Conservation (phyloP, 306 rosid genomes). For the Sicyos edulis region DNA sequence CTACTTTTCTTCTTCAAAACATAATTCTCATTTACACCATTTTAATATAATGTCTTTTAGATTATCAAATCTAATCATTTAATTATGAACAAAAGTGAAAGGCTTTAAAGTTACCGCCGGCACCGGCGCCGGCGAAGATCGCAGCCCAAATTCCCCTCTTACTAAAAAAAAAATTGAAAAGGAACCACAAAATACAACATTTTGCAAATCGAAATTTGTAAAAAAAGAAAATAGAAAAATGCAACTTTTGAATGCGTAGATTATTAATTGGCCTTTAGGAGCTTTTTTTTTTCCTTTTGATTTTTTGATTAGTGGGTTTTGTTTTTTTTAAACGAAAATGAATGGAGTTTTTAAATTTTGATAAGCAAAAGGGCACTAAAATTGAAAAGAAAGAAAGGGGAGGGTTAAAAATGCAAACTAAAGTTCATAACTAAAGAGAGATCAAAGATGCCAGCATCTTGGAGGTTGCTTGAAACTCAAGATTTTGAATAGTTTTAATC, state of each 20-base stretch:
- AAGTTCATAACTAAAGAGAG: slow-evolving; percentile 31
- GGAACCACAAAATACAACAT: slow-evolving; percentile 4
- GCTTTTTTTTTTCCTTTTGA: slow-evolving; percentile 24
- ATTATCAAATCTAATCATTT: slow-evolving; percentile 1
- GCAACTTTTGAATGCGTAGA: slow-evolving; percentile 28
- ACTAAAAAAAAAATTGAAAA: background rate
- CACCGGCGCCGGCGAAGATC: slow-evolving; percentile 2
- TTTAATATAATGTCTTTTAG: background rate
- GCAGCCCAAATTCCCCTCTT: background rate
- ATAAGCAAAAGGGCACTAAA: slow-evolving; percentile 32
- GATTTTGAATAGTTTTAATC: slow-evolving; percentile 31
- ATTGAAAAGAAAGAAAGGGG: slow-evolving; percentile 35
- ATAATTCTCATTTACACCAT: background rate
- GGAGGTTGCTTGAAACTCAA: slow-evolving; percentile 59
- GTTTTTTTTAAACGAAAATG: background rate
- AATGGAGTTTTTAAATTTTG: slow-evolving; percentile 25
- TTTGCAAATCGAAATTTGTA: slow-evolving; percentile 22
- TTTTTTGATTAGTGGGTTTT: background rate
- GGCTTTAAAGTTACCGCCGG: background rate
- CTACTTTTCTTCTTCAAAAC: background rate
- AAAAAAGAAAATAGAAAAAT: slow-evolving; percentile 23
- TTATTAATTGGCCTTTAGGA: slow-evolving; percentile 38
- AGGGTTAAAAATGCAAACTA: slow-evolving; percentile 30
- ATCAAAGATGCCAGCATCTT: slow-evolving; percentile 26
- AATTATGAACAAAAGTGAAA: background rate